A percentile compares a stretch with the other conserved stretches of the same genome.
Conservation (phyloP, 352 stramenopile species). For the Blastocystis sp. region DNA sequence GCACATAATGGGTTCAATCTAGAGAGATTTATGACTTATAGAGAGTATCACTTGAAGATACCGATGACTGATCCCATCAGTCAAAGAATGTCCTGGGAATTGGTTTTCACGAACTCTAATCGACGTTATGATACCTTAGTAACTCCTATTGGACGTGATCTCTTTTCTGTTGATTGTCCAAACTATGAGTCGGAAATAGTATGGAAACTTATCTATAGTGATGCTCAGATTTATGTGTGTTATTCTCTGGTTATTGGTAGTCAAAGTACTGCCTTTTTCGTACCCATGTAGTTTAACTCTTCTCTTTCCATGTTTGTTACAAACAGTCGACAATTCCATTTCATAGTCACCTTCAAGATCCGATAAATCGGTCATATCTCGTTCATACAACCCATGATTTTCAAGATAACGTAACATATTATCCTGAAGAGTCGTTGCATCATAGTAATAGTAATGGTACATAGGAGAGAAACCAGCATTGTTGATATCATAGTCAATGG, state of each 20-base stretch:
- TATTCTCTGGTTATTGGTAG: not conserved
- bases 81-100: not conserved
- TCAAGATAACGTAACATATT: conserved; percentile 56
- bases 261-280: not conserved
- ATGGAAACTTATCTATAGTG: not conserved
- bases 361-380: conserved; percentile 3
- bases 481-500: conserved; percentile 57
- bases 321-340: conserved; percentile 23
- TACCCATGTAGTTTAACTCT: not conserved
- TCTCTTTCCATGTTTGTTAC: not conserved
- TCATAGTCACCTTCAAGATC: conserved; percentile 55
- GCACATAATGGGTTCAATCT: not conserved
- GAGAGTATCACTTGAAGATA: not conserved
- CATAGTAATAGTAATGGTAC: conserved; percentile 62
- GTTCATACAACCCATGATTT: conserved; percentile 47
- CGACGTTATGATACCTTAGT: not conserved
- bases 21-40: not conserved
- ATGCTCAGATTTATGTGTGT: not conserved
- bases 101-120: not conserved
- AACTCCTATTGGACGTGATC: not conserved
- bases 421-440: conserved; percentile 36
- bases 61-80: not conserved
- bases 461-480: conserved; percentile 60
- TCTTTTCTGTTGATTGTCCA: not conserved
- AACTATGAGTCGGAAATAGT: not conserved